Conservation (phyloP, 2,329 filamentous ascomycete genomes). For the Aspergillus pseudoviridinutans region DNA sequence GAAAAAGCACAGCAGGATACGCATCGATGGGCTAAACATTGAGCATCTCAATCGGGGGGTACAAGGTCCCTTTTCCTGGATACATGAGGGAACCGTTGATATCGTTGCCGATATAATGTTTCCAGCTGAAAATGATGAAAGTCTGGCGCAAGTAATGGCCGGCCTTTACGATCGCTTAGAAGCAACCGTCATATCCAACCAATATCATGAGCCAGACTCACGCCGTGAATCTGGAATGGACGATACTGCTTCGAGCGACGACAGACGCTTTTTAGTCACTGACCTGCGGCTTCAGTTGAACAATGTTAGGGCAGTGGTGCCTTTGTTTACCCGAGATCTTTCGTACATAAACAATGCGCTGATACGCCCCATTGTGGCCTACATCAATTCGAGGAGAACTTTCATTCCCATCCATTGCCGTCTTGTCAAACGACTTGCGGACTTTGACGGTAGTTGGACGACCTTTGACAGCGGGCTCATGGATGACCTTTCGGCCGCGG, state of each 20-base stretch:
- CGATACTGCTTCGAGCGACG: constrained; percentile 32
- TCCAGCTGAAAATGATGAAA: constrained; percentile 79
- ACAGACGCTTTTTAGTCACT: constrained; percentile 82
- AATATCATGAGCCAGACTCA: constrained; percentile 42
- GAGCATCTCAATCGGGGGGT: constrained; percentile 94
- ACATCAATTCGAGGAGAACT: constrained; percentile 91
- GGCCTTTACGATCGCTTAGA: constrained; percentile 96
- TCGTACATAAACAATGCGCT: constrained; percentile 96
- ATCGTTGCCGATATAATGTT: constrained; percentile 96
- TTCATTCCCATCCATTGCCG: constrained; percentile 95
- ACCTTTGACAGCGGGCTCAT: constrained; percentile 89
- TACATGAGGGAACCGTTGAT: constrained; percentile 93
- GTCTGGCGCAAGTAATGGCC: constrained; percentile 90
- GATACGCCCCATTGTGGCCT: constrained; percentile 92
- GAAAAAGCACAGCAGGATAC: constrained; percentile 92
- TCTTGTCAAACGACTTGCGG: constrained; percentile 80
- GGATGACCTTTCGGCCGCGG: constrained; percentile 86
- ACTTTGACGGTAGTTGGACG: constrained; percentile 96
- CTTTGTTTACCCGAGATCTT: constrained; percentile 84
- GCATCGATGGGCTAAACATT: constrained; percentile 90
- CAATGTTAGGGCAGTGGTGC: constrained; percentile 87
- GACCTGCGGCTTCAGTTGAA: constrained; percentile 94
- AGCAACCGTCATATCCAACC: constrained; percentile 79
- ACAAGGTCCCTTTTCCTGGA: constrained; percentile 94
- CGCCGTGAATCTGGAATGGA: constrained; percentile 18